phyloP scores from a whole-genome alignment of 257 asterid species.

The Misopates orontium region DNA sequence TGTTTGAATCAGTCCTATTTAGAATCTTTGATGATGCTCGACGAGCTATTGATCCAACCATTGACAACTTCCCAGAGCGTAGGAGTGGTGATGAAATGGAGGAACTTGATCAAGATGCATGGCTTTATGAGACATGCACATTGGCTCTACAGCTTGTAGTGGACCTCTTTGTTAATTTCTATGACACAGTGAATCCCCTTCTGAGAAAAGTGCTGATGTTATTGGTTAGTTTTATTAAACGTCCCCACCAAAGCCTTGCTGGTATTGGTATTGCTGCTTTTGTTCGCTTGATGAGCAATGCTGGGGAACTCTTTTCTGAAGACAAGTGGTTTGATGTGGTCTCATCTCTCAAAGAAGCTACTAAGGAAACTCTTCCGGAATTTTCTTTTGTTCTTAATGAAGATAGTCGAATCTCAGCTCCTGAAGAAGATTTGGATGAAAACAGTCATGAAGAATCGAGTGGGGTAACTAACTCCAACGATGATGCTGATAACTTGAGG shows the following conservation, averaged over 20 bases:
- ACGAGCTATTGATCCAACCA: slow-evolving; percentile 85
- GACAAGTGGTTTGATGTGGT: slow-evolving; percentile 96
- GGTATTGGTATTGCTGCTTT: slow-evolving; percentile 99
- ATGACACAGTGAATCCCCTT: slow-evolving; percentile 90
- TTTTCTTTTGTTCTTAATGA: slow-evolving; percentile 77
- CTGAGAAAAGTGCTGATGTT: slow-evolving; percentile 74
- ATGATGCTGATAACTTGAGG: slow-evolving; percentile 59
- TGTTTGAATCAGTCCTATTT: slow-evolving; percentile 94
- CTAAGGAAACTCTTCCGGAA: slow-evolving; percentile 77
- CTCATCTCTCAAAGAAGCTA: slow-evolving; percentile 79
- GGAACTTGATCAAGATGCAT: slow-evolving; percentile 89
- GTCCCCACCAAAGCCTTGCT: slow-evolving; percentile 98
- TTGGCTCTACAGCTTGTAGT: slow-evolving; percentile 95
- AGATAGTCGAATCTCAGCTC: slow-evolving; percentile 43
- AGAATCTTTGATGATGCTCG: slow-evolving; percentile 92
- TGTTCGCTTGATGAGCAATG: slow-evolving; percentile 97
- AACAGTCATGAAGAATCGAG: slow-evolving; percentile 55
- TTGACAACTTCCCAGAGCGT: slow-evolving; percentile 50
- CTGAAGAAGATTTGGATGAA: slow-evolving; percentile 49
- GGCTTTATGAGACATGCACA: slow-evolving; percentile 99
- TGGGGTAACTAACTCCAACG: slow-evolving; percentile 47
- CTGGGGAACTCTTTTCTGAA: slow-evolving; percentile 87
- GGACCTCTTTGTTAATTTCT: slow-evolving; percentile 94
- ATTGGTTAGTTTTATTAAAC: slow-evolving; percentile 88
- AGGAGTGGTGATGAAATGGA: slow-evolving; percentile 55